These are phyloP conservation scores for Xylaria venustula DNA, from an alignment of 495 filamentous ascomycete species.

Conservation along the genomic window DNA sequence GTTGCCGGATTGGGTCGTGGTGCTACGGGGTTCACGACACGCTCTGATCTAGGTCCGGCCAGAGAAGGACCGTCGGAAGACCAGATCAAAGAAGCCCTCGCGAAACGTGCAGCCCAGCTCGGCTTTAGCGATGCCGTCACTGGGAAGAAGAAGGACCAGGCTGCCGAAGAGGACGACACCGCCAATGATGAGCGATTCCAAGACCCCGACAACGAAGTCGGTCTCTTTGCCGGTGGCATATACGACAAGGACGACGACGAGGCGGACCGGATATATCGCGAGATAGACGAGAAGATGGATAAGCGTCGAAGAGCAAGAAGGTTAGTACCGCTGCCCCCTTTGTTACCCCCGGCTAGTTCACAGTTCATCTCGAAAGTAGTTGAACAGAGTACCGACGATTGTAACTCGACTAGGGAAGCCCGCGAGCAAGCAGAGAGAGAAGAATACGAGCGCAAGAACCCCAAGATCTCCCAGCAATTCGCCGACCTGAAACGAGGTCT, in stretches of 20 bases:
- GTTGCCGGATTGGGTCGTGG: constrained; percentile 97
- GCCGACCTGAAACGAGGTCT: constrained; percentile 91
- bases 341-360: constrained; percentile 35
- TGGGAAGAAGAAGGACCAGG: constrained; percentile 60
- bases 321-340: constrained; percentile 59
- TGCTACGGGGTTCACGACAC: constrained; percentile 96
- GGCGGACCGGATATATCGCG: constrained; percentile 90
- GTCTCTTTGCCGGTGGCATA: constrained; percentile 87
- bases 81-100: constrained; percentile 95
- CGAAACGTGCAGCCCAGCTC: constrained; percentile 82
- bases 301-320: constrained; percentile 80
- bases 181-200: constrained; percentile 87
- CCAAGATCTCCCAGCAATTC: constrained; percentile 98
- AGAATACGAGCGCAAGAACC: constrained; percentile 94
- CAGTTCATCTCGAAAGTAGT: constrained; percentile 71
- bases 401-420: constrained; percentile 78
- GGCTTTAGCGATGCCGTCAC: constrained; percentile 74
- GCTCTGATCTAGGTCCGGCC: constrained; percentile 93
- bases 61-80: constrained; percentile 96
- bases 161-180: constrained; percentile 63
- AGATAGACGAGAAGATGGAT: constrained; percentile 96
- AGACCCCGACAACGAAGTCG: constrained; percentile 96
- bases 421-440: constrained; percentile 87
- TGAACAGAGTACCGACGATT: constrained; percentile 83
- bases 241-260: constrained; percentile 97